These are phyloP conservation scores for Globisporangium iwayamae DNA, from an alignment of 352 stramenopile species.

Conservation along the genomic window DNA sequence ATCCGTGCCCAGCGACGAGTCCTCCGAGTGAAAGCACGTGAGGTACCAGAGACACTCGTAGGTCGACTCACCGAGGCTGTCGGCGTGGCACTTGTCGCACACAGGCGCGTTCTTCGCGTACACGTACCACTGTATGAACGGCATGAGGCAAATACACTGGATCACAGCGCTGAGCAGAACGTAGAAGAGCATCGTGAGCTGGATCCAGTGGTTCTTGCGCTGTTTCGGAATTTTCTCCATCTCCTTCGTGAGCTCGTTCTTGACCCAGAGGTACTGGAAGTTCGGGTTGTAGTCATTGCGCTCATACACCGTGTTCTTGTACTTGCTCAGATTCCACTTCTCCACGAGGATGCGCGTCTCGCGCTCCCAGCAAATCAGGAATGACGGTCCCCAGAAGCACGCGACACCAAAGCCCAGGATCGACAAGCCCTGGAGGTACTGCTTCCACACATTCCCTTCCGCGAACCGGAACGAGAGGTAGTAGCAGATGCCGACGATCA, in stretches of 20 bases:
- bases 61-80: conserved; percentile 24
- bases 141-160: conserved; percentile 79
- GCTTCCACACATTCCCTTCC: conserved; percentile 44
- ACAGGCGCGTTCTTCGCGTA: conserved; percentile 83
- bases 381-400: conserved; percentile 80
- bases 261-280: conserved; percentile 86
- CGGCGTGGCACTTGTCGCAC: conserved; percentile 53
- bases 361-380: conserved; percentile 82
- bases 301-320: conserved; percentile 89
- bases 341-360: conserved; percentile 85
- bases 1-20: conserved; percentile 74
- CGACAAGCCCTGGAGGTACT: conserved; percentile 72
- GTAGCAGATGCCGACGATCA: conserved; percentile 57
- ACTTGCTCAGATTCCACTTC: conserved; percentile 87
- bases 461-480: conserved; percentile 77
- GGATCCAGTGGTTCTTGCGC: conserved; percentile 82
- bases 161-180: conserved; percentile 69
- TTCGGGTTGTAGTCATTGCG: conserved; percentile 82
- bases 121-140: conserved; percentile 89
- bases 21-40: conserved; percentile 75
- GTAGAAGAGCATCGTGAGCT: conserved; percentile 86
- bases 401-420: conserved; percentile 69
- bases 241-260: conserved; percentile 83
- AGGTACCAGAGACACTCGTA: conserved; percentile 82
- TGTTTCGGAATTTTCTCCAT: conserved; percentile 87